Percentiles rank a stretch among this genome's conserved stretches.
phyloP scores from a whole-genome alignment of 805 yeast genomes.

The Lipomyces anomalus region DNA sequence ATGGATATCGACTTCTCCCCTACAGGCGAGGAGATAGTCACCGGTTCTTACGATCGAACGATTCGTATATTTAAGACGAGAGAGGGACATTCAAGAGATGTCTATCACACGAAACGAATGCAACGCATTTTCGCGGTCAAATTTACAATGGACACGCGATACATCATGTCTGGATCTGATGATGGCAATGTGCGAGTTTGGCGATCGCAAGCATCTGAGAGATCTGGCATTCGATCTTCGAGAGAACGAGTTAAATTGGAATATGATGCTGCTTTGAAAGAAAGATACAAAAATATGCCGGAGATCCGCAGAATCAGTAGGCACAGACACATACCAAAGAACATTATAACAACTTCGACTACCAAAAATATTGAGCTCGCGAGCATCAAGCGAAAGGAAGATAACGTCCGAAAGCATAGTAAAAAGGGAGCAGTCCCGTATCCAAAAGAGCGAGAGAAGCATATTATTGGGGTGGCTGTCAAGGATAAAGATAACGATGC shows the following conservation, averaged over 20 bases:
- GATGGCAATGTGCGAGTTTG: constrained; percentile 93
- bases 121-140: constrained; percentile 83
- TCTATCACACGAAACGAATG: constrained; percentile 97
- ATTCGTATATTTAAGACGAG: constrained; percentile 68
- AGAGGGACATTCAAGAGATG: constrained; percentile 90
- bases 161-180: constrained; percentile 85
- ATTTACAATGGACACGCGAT: constrained; percentile 83
- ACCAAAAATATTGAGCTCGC: constrained; percentile 70
- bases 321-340: constrained; percentile 87
- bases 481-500: constrained; percentile 40
- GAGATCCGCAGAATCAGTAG: constrained; percentile 83
- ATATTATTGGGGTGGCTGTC: constrained; percentile 63
- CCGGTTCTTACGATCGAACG: constrained; percentile 93
- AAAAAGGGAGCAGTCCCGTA: constrained; percentile 41
- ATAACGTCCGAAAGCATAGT: constrained; percentile 73
- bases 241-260: constrained; percentile 78
- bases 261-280: constrained; percentile 86
- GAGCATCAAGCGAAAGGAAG: constrained; percentile 73
- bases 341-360: constrained; percentile 82
- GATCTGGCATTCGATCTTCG: constrained; percentile 74
- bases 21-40: constrained; percentile 91
- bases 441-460: constrained; percentile 74
- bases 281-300: constrained; percentile 92
- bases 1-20: constrained; percentile 94
- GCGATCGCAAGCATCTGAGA: constrained; percentile 82